Percentiles rank a stretch among this genome's conserved stretches.
These are phyloP conservation scores for Musa troglodytarum DNA, from an alignment of 176 grass and related monocot species.

Conservation along the genomic window DNA sequence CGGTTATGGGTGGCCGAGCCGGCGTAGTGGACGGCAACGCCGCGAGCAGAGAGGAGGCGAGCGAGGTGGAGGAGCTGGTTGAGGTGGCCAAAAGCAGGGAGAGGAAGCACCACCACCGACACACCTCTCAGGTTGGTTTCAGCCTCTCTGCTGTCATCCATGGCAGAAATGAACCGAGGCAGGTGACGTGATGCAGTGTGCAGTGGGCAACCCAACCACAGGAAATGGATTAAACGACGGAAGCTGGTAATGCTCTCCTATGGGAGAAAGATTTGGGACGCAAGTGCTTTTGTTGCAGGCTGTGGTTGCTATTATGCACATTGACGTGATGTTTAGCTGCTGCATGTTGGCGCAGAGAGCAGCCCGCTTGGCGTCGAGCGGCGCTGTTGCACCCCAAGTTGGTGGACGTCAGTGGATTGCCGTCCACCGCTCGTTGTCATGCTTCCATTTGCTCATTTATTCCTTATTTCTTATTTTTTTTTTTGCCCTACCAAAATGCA, in stretches of 20 bases:
- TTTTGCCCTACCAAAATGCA: too few relatives aligned
- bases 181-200: background rate
- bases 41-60: conserved; percentile 14
- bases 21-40: conserved; percentile 12
- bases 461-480: too few relatives aligned
- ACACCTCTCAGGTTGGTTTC: background rate
- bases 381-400: too few relatives aligned
- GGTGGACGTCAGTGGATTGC: too few relatives aligned
- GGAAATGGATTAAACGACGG: background rate
- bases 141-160: background rate
- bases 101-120: background rate
- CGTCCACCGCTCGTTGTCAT: too few relatives aligned
- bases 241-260: too few relatives aligned
- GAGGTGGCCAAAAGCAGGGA: conserved; percentile 3
- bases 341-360: background rate
- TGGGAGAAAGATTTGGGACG: too few relatives aligned
- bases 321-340: background rate
- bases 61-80: conserved; percentile 15
- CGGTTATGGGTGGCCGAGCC: conserved; percentile 13
- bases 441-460: too few relatives aligned
- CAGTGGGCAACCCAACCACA: background rate
- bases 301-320: background rate
- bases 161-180: background rate
- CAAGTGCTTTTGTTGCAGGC: too few relatives aligned
- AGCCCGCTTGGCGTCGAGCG: too few relatives aligned